Conservation (phyloP, 1,284 basidiomycete genomes). For the Sphaerobolus stellatus region DNA sequence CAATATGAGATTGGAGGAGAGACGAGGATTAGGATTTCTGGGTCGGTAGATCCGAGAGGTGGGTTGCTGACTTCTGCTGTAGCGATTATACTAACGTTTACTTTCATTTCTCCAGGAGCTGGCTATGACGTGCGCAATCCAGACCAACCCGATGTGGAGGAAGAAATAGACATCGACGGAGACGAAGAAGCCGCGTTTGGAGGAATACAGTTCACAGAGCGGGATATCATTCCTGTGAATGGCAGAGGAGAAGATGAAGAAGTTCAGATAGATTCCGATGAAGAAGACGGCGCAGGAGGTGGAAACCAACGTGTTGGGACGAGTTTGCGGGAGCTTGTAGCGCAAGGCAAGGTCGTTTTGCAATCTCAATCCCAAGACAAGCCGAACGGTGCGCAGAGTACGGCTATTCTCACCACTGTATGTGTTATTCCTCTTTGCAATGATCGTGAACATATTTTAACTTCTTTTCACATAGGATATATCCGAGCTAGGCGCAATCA, state of each 20-base stretch:
- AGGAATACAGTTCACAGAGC: conserved; percentile 69
- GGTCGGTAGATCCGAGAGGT: conserved; percentile 41
- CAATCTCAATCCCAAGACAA: no score
- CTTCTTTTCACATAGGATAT: background rate
- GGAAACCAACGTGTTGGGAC: conserved; percentile 20
- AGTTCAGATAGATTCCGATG: conserved; percentile 43
- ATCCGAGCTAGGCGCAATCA: background rate
- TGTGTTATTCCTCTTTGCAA: background rate
- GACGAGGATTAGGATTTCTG: conserved; percentile 30
- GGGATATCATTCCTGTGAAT: conserved; percentile 49
- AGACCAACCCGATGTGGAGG: conserved; percentile 62
- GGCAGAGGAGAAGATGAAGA: conserved; percentile 33
- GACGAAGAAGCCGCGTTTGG: conserved; percentile 68
- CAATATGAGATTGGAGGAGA: conserved; percentile 29
- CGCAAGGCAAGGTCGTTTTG: conserved; percentile 46
- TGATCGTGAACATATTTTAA: background rate
- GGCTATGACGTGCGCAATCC: conserved; percentile 64
- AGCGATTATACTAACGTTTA: conserved; percentile 4
- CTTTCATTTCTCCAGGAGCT: conserved; percentile 41
- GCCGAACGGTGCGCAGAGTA: no score
- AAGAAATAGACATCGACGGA: conserved; percentile 75
- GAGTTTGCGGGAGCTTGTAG: conserved; percentile 51
- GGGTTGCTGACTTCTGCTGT: conserved; percentile 8
- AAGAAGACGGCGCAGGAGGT: conserved; percentile 17
- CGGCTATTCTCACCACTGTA: background rate